Base-by-base conservation (phyloP, 23 red algal genomes). In the Gracilaria vermiculophylla region DNA sequence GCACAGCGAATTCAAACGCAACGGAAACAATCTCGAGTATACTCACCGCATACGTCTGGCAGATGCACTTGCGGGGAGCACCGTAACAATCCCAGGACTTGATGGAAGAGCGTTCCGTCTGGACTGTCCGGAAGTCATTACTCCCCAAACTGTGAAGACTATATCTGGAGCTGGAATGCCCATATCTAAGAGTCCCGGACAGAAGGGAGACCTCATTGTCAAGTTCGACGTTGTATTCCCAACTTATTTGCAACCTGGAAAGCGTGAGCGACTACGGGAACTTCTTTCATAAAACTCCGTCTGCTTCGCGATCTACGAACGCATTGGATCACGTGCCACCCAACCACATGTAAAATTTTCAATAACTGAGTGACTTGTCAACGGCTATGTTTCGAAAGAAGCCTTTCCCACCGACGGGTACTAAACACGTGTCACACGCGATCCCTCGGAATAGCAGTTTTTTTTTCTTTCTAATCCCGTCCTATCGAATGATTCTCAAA, bases 141-240 rank as follows among this genome's bases (percentile, higher is more conserved):
- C 37, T 51, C 97, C 97, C 2, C 86, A 92, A 47, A 65, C 91
- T 37, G 85, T 78, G 23, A 99, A 93, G 57, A 82, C 84, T n/a
- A 91, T 99, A 19, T 64, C 56, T 23, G 91, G 81, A 15, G 86
- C 75, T 34, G 97, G 97, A 20, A 96, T 99, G 93, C 97, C 97
- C 1, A 98, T 94, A 13, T 94, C 81, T 28, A 94, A 94, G 91
- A 80, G 49, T 21, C 84, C 94, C 28, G 86, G 91, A 48, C 57
- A 95, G 56, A 76, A 57, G 34, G 97, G 97, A 58, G 93, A 99
- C 50, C 57, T 99, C 16, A 58, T 92, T 39, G 76, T 99, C 69
- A 78, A 76, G 62, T 99, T 95, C 51, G 77, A 94, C 31, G 53
- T 99, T 52, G 47, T 80, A 34, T 99, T 99, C 88, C 97, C 97